Base-by-base conservation (phyloP, 148 eudicot species). In the Polygonum maritimum region DNA sequence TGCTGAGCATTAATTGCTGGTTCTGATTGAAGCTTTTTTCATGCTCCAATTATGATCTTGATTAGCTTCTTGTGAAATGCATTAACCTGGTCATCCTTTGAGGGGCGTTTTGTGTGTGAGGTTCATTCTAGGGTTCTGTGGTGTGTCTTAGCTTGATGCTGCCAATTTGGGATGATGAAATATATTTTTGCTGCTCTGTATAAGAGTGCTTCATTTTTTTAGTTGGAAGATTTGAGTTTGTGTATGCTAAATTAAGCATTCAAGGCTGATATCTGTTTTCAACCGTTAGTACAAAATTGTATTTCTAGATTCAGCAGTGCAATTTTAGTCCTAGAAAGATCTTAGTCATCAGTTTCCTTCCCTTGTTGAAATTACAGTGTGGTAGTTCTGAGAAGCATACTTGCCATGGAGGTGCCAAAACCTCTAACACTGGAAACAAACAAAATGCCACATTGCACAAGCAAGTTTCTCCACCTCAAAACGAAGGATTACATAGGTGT, bases 401-500 rank as follows among this genome's bases (percentile, higher is more conserved):
- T 74, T 78, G 75, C 62, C 88, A 49, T 71, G 79, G 75, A 57
- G 84, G 75, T 58, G 35, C 51, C 48, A 84, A 79, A 74, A 72
- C 78, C 49, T 54, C 67, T 58, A 71, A 55, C 60, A 58, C 26
- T 69, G 83, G 81, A 74, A 87, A 77, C 73, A 82, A 80, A 47
- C 85, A 83, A 48, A 81, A 78, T 33, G 62, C 73, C 76, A 26
- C 75, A 48, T 69, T 74, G 57, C 79, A 76, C 78, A 86, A 84
- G 76, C 78, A 85, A 49, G 49, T 84, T 74, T 74, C 86, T 76
- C 81, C 84, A 63, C 80, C 69, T 81, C 83, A 79, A 77, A 85
- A 49, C 49, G 74, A 87, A 76, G 84, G 87, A 38, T 63, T 89
- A n/a, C 77, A 83, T 67, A 87, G 90, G 85, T 87, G 91, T 74